Base-by-base conservation (phyloP, 805 yeast species). In the Barnettozyma californica region DNA sequence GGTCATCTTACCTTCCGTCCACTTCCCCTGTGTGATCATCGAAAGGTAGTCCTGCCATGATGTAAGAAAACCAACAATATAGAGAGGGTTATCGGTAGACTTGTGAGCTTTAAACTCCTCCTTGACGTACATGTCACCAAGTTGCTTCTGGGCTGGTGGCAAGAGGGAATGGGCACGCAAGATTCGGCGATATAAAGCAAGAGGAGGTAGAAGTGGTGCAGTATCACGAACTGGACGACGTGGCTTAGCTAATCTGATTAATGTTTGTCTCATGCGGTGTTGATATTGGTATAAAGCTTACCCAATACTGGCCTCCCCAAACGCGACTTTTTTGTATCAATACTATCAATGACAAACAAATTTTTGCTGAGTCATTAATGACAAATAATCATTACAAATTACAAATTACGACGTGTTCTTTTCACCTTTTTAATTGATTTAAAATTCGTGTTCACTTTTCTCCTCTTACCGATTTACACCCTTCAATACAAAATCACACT, bases 91-190 rank as follows among this genome's bases (percentile, higher is more conserved):
- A 55, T 89, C 96, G 7, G 84, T 77, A 43, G 71, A 67, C 51
- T 81, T 78, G 68, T 94, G 99, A 7, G 91, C 84, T 58, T 82
- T 81, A 71, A 94, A 94, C 68, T 94, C 99, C 33, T 83, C 78
- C 62, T 82, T 86, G 45, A 92, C 96, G 64, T 94, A 94, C 55
- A 80, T 75, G 66, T 94, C 97, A 4, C 99, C 99, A 20, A 94
- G 73, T 45, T 81, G 76, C 49, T 95, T 75, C 52, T 85, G 84
- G 43, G 81, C 80, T 4, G 69, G 65, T 0, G 91, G 88, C n/a
- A 94, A 73, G 18, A 60, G 60, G 41, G 64, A 71, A 67, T 94
- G 97, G 1, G 96, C 91, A 47, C 97, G 73, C 47, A 94, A 71
- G 36, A 94, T 81, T n/a, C 84, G 77, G 47, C 88, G 74, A 68